Percentiles rank a stretch among this genome's conserved stretches.
phyloP scores from a whole-genome alignment of 495 filamentous ascomycete species.

The Tuber calosporum region DNA sequence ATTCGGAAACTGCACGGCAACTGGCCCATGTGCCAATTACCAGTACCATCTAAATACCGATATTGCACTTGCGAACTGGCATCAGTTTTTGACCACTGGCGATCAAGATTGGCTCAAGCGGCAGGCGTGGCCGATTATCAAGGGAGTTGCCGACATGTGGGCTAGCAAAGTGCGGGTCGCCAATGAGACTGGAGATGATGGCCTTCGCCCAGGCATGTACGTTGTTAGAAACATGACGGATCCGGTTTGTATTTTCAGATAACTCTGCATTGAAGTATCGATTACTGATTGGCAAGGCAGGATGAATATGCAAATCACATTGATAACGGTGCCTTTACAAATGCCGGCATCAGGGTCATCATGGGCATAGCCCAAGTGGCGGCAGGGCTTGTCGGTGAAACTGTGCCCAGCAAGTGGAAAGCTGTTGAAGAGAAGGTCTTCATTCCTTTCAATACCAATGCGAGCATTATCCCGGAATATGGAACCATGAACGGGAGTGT shows the following conservation, averaged over 20 bases:
- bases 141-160: slow-evolving; percentile 47
- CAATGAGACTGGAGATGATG: slow-evolving; percentile 44
- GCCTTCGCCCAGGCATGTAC: slow-evolving; percentile 42
- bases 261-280: neutral
- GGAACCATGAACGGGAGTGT: slow-evolving; percentile 52
- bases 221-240: slow-evolving; percentile 65
- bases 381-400: slow-evolving; percentile 52
- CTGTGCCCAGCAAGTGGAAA: slow-evolving; percentile 49
- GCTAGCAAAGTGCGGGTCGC: slow-evolving; percentile 45
- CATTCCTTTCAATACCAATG: slow-evolving; percentile 47
- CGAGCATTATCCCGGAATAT: slow-evolving; percentile 67
- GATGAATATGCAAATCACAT: slow-evolving; percentile 69
- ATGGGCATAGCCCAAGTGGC: slow-evolving; percentile 53
- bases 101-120: slow-evolving; percentile 48
- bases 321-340: slow-evolving; percentile 66
- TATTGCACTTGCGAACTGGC: slow-evolving; percentile 55
- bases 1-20: slow-evolving; percentile 56
- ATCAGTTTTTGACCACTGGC: slow-evolving; percentile 49
- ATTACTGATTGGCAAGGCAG: slow-evolving; percentile 35
- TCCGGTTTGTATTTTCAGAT: slow-evolving; percentile 48
- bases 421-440: slow-evolving; percentile 52
- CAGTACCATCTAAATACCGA: slow-evolving; percentile 65
- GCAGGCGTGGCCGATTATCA: slow-evolving; percentile 48
- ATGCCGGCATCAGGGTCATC: slow-evolving; percentile 57
- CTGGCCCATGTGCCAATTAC: slow-evolving; percentile 56